Base-by-base conservation (phyloP, 1,284 basidiomycete genomes). In the Bondarzewia mesenterica region DNA sequence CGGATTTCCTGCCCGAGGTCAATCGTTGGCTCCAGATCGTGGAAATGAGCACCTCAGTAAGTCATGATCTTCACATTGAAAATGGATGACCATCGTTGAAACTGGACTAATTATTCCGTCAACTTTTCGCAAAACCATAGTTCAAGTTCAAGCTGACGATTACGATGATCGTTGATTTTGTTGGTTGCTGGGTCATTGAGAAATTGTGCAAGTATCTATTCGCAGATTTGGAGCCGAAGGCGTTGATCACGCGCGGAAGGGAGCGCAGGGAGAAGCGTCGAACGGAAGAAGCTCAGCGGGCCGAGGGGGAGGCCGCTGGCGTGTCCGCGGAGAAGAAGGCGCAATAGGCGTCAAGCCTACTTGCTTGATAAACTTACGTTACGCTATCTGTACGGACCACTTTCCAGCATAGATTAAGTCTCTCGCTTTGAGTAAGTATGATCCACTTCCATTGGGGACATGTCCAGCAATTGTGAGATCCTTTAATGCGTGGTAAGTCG, bases 1-100 rank as follows among this genome's bases (percentile, higher is more conserved):
- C 87, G 1, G 93, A 99, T 64, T 85, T 98, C 57, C 72, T 97
- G 61, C 95, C 96, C 1, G 96, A 99, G 67, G 64, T 98, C 54
- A 99, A 96, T 66, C 73, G 88, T 32, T 99, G 95, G 95, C 74
- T 99, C 39, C 95, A 99, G 68, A 85, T 99, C 36, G 93, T 97
- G 22, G 90, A 90, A 65, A 95, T 99, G 93, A 69, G 82, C 41
- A 62, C 64, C 26, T 60, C 69, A 37, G 92, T 95, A 60, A 58
- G 87, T 71, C n/a, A 10, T 14, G 21, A 12, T 21, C 27, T 16
- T 20, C n/a, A 21, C 14, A 37, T 46, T 46, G 46, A n/a, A n/a
- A n/a, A n/a, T n/a, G n/a, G n/a, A n/a, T n/a, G n/a, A n/a, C n/a
- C n/a, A n/a, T n/a, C n/a, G 16, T 38, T 50, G 29, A 16, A 20